phyloP scores from a whole-genome alignment of 371 early-diverging fungal genomes.

The Mortierella sp. region DNA sequence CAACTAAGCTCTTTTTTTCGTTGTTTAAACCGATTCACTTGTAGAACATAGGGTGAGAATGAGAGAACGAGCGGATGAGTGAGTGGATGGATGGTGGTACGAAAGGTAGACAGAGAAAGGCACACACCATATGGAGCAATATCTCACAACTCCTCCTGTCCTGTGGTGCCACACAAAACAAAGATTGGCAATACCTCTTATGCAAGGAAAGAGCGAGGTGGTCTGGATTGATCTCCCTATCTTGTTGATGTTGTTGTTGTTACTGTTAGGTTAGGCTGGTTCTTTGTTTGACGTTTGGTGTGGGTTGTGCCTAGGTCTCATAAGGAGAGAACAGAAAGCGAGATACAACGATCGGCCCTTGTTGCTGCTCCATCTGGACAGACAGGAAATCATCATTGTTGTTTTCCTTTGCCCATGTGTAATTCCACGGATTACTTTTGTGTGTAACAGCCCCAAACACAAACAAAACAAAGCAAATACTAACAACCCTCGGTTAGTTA shows the following conservation, averaged over 20 bases:
- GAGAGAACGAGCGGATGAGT: neutral
- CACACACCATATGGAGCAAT: neutral
- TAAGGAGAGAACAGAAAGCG: neutral
- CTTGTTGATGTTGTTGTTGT: neutral
- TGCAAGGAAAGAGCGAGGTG: neutral
- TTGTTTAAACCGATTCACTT: neutral
- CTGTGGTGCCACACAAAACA: too few species aligned
- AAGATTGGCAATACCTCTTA: neutral
- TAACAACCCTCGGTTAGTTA: neutral
- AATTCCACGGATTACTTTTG: neutral
- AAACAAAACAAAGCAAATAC: neutral
- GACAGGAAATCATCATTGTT: neutral
- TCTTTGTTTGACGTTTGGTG: neutral
- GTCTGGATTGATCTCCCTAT: neutral
- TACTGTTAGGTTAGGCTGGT: neutral
- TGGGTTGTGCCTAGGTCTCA: neutral
- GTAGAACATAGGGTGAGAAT: neutral
- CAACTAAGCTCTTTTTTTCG: conserved; percentile 7
- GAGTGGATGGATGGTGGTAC: neutral
- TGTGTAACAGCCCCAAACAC: neutral
- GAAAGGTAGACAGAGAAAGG: neutral
- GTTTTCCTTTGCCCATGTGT: neutral
- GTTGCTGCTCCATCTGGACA: neutral
- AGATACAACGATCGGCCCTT: neutral
- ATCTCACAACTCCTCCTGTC: neutral